These are phyloP conservation scores for Rhizopus delemar DNA, from an alignment of 371 early-diverging fungal genomes.

Conservation along the genomic window DNA sequence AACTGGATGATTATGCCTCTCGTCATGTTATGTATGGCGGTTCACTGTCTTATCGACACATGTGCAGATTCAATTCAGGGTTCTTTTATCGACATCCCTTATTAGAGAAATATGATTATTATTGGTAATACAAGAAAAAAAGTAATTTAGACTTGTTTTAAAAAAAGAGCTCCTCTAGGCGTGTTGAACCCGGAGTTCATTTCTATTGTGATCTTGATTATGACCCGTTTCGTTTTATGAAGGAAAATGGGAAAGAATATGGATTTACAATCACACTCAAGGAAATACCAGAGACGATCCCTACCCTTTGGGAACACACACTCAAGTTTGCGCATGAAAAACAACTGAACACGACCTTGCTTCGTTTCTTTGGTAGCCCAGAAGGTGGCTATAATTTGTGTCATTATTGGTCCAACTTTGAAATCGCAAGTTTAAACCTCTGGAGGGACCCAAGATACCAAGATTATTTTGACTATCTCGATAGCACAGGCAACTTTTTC, in stretches of 20 bases:
- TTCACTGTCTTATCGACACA: slow-evolving; percentile 41
- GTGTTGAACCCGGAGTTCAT: slow-evolving; percentile 91
- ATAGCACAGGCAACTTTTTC: slow-evolving; percentile 84
- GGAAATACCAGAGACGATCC: slow-evolving; percentile 84
- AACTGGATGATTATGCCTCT: slow-evolving; percentile 58
- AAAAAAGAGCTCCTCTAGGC: slow-evolving; percentile 67
- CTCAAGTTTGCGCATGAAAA: slow-evolving; percentile 52
- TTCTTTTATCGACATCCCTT: slow-evolving; percentile 90
- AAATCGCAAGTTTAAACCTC: slow-evolving; percentile 83
- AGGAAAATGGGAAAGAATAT: slow-evolving; percentile 75
- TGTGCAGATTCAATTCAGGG: slow-evolving; percentile 77
- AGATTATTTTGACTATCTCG: slow-evolving; percentile 78
- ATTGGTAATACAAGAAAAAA: slow-evolving; percentile 67
- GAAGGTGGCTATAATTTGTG: slow-evolving; percentile 62
- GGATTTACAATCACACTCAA: slow-evolving; percentile 80
- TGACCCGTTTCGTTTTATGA: slow-evolving; percentile 89
- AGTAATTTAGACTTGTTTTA: not conserved
- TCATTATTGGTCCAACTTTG: slow-evolving; percentile 91
- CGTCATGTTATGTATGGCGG: slow-evolving; percentile 70
- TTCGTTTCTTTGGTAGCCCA: slow-evolving; percentile 47
- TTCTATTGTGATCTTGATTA: slow-evolving; percentile 88
- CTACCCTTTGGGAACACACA: slow-evolving; percentile 79
- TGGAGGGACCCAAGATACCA: slow-evolving; percentile 73
- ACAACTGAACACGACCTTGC: slow-evolving; percentile 33
- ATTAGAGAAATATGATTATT: slow-evolving; percentile 82